Conservation (phyloP, 352 stramenopile species). For the Phytopythium litorale region DNA sequence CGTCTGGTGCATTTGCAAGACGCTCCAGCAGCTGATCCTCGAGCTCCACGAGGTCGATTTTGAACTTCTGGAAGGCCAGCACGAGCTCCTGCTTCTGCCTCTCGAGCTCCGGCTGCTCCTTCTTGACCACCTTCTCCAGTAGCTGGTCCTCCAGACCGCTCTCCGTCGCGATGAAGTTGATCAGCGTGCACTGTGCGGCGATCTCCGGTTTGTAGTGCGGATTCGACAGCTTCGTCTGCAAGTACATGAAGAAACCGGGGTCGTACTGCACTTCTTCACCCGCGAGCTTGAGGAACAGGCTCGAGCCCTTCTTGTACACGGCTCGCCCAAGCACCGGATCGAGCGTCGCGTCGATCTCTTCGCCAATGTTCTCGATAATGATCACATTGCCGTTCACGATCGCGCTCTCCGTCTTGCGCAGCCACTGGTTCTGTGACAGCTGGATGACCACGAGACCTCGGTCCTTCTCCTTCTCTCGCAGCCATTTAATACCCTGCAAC, state of each 20-base stretch:
- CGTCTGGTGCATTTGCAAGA: constrained; percentile 94
- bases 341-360: constrained; percentile 96
- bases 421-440: constrained; percentile 95
- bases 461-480: constrained; percentile 93
- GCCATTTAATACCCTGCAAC: constrained; percentile 98
- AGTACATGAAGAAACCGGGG: constrained; percentile 94
- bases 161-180: constrained; percentile 98
- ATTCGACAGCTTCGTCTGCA: constrained; percentile 97
- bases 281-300: constrained; percentile 92
- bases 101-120: constrained; percentile 94
- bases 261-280: constrained; percentile 98
- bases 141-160: constrained; percentile 95
- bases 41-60: constrained; percentile 95
- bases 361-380: constrained; percentile 97
- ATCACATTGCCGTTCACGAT: constrained; percentile 95
- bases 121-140: constrained; percentile 94
- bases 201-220: constrained; percentile 98
- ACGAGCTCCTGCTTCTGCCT: constrained; percentile 93
- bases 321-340: constrained; percentile 94
- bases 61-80: constrained; percentile 92
- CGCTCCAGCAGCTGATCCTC: constrained; percentile 95
- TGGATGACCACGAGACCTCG: constrained; percentile 92
- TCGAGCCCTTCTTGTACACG: constrained; percentile 96
- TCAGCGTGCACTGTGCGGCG: constrained; percentile 94
- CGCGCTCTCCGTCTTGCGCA: constrained; percentile 91